Evolutionary conservation across 805 yeast species (phyloP).

Genomic region (Spathaspora girioi): DNA sequence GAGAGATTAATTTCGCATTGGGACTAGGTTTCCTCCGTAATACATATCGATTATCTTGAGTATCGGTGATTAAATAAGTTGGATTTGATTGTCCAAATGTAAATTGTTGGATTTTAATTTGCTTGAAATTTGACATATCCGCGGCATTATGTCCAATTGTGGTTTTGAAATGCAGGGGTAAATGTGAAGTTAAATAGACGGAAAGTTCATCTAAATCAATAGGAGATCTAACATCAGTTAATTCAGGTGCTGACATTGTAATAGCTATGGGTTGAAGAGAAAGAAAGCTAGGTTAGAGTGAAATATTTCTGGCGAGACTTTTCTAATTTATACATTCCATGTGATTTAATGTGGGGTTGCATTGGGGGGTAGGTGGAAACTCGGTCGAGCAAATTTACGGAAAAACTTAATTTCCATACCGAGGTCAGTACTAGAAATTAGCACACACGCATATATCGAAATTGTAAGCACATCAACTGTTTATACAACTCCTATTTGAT

Average conservation of each 20-base stretch:
- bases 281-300: not conserved
- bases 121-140: conserved; percentile 12
- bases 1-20: conserved; percentile 46
- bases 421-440: not conserved
- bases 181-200: conserved; percentile 16
- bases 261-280: not conserved
- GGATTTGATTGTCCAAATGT: conserved; percentile 65
- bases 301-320: not conserved
- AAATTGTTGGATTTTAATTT: conserved; percentile 44
- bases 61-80: conserved; percentile 45
- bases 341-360: not conserved
- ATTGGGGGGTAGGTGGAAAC: not conserved
- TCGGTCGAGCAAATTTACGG: not conserved
- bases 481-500: not conserved
- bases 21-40: conserved; percentile 56
- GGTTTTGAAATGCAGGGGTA: conserved; percentile 11
- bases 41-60: conserved; percentile 38
- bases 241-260: conserved; percentile 11
- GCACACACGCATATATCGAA: not conserved
- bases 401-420: not conserved
- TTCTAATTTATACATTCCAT: not conserved
- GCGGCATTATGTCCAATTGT: conserved; percentile 22
- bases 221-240: conserved; percentile 33
- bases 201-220: conserved; percentile 23
- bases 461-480: not conserved